phyloP scores from a whole-genome alignment of 768 basidiomycete genomes.

The Russula lepida region DNA sequence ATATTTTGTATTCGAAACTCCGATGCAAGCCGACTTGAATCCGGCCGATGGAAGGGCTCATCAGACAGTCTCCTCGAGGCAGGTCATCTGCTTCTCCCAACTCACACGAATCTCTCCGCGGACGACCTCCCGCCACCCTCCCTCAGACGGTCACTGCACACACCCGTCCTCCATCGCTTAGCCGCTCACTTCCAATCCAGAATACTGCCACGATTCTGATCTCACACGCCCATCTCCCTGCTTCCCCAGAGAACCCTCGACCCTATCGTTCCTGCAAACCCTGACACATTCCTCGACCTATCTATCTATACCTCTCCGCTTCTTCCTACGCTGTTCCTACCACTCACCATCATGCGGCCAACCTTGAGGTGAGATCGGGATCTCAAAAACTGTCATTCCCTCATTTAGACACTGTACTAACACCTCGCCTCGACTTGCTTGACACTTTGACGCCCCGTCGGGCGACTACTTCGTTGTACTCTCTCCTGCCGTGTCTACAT shows the following conservation, averaged over 20 bases:
- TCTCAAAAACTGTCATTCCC: background rate
- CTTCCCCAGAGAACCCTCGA: slow-evolving; percentile 10
- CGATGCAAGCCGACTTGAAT: slow-evolving; percentile 1
- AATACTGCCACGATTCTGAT: slow-evolving; percentile 20
- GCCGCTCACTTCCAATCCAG: slow-evolving; percentile 17
- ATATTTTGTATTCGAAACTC: slow-evolving; percentile 1
- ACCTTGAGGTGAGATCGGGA: slow-evolving; percentile 8
- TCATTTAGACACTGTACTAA: background rate
- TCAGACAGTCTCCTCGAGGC: slow-evolving; percentile 16
- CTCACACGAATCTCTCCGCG: slow-evolving; percentile 13
- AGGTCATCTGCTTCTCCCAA: slow-evolving; percentile 1
- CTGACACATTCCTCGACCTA: background rate
- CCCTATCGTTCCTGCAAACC: slow-evolving; percentile 14
- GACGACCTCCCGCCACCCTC: background rate
- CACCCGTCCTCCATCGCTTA: slow-evolving; percentile 8
- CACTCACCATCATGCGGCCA: background rate
- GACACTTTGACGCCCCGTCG: background rate
- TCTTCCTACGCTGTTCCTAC: background rate
- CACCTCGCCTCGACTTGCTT: background rate
- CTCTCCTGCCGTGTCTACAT: background rate
- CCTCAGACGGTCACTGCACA: background rate
- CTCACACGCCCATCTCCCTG: slow-evolving; percentile 18
- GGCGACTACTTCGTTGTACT: background rate
- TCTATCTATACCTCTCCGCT: background rate
- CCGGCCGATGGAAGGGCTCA: background rate